Percentiles rank a stretch among this genome's conserved stretches.
phyloP scores from a whole-genome alignment of 441 rosid species.

The Populus hybrid region DNA sequence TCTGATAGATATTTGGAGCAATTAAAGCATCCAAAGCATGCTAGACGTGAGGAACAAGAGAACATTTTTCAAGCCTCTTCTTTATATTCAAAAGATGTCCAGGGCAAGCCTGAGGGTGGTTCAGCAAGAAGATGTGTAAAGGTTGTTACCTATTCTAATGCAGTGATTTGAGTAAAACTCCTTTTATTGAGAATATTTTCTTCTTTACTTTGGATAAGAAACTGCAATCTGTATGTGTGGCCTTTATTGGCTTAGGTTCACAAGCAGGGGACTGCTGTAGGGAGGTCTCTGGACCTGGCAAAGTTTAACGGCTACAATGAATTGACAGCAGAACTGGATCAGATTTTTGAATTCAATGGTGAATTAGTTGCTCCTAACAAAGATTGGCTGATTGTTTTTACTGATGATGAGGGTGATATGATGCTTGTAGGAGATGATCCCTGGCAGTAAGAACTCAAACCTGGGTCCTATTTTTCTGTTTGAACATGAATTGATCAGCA shows the following conservation, averaged over 20 bases:
- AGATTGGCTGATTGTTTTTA: conserved; percentile 64
- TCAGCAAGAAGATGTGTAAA: conserved; percentile 62
- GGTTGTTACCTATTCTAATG: conserved; percentile 20
- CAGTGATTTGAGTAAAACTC: not conserved
- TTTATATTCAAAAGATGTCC: conserved; percentile 13
- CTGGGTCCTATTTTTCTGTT: not conserved
- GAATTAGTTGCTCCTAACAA: conserved; percentile 51
- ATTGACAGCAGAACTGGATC: conserved; percentile 61
- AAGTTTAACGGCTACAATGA: conserved; percentile 61
- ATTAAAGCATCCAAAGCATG: conserved; percentile 8
- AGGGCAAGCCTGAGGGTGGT: conserved; percentile 26
- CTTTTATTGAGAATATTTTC: not conserved
- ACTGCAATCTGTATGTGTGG: not conserved
- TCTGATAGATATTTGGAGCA: conserved; percentile 1
- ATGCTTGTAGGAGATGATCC: conserved; percentile 96
- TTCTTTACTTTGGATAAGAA: not conserved
- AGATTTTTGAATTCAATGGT: conserved; percentile 65
- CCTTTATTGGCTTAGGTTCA: conserved; percentile 46
- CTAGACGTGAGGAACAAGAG: not conserved
- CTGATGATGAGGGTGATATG: conserved; percentile 85
- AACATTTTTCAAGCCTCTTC: conserved; percentile 7
- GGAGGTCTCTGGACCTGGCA: conserved; percentile 74
- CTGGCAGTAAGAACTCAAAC: conserved; percentile 62
- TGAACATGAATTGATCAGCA: not conserved
- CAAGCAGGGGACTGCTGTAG: conserved; percentile 72